phyloP scores from a whole-genome alignment of 306 rosid species.

The Leucaena leucocephala region DNA sequence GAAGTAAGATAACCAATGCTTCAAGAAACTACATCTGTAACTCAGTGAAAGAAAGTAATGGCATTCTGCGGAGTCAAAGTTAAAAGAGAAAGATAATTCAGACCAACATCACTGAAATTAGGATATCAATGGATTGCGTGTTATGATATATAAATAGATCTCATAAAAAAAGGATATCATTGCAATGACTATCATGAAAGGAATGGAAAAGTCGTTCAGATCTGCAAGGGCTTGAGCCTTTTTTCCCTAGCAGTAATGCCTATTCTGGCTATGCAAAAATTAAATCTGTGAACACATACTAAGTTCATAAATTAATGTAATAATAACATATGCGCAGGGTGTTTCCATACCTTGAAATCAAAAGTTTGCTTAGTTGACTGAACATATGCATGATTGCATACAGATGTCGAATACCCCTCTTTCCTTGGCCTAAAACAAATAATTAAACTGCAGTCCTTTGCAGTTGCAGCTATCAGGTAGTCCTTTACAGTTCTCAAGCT shows the following conservation, averaged over 20 bases:
- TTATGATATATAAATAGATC: not conserved
- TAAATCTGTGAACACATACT: not conserved
- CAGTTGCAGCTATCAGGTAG: slow-evolving; percentile 82
- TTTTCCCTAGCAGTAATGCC: no score
- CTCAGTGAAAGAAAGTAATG: slow-evolving; percentile 10
- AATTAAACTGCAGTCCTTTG: slow-evolving; percentile 94
- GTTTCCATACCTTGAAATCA: slow-evolving; percentile 71
- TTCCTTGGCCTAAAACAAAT: slow-evolving; percentile 71
- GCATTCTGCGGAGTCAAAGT: not conserved
- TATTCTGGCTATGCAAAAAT: no score
- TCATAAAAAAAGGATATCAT: not conserved
- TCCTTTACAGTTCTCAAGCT: slow-evolving; percentile 76
- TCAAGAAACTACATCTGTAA: slow-evolving; percentile 26
- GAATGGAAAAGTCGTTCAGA: no score
- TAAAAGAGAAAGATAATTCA: slow-evolving; percentile 15
- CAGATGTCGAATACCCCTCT: slow-evolving; percentile 52
- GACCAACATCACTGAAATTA: slow-evolving; percentile 13
- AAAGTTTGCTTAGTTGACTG: slow-evolving; percentile 70
- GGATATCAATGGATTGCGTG: slow-evolving; percentile 4
- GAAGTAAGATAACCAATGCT: slow-evolving; percentile 32
- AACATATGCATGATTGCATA: slow-evolving; percentile 49
- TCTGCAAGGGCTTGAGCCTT: no score
- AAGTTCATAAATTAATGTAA: slow-evolving; percentile 25
- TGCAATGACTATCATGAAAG: slow-evolving; percentile 7
- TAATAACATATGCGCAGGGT: slow-evolving; percentile 22